Base-by-base conservation (phyloP, 73 alveolate species). In the Stentor roeselii region DNA sequence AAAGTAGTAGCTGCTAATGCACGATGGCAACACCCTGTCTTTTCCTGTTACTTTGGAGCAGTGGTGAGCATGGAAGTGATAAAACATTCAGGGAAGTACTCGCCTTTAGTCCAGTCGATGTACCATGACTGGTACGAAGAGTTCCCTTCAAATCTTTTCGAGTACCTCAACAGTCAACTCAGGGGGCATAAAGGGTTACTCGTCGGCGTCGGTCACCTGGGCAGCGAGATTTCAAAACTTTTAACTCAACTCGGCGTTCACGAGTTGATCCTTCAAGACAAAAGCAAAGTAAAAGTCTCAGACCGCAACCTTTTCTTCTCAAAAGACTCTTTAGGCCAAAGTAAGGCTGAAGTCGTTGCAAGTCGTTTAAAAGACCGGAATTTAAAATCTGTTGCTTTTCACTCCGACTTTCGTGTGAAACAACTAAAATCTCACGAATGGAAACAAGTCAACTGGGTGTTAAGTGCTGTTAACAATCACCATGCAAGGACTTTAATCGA, bases 1-100 rank as follows among this genome's bases (percentile, higher is more conserved):
- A 88, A 82, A 84, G 89, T 91, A 42, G 91, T 93, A 58, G 91
- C 98, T 3, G 83, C 84, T 61, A 95, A 89, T 90, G 94, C 99
- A 3, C 41, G 89, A 39, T 88, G 97, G 0, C 85, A 91, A 89
- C 87, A 97, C 60, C 88, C 99, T 32, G 99, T 99, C 41, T 89
- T 96, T 84, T 90, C 99, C 3, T 95, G 99, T 34, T 98, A 96
- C 94, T 96, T 98, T 87, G 99, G 99, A 39, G 99, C 99, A 14
- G 87, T 98, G 82, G 93, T 96, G 3, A 95, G 99, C n/a, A 98
- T 97, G 87, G 99, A 98, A 92, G 93, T 97, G 14, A 99, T 98
- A 38, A 98, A 98, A 92, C 95, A 83, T 89, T 96, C 99, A 21
- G 99, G 99, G 14, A 98, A 98, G 86, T 98, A 90, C 95, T 76